Percentiles rank a stretch among this genome's conserved stretches.
These are phyloP conservation scores for Adansonia madagascariensis DNA, from an alignment of 441 rosid genomes.

Conservation along the genomic window DNA sequence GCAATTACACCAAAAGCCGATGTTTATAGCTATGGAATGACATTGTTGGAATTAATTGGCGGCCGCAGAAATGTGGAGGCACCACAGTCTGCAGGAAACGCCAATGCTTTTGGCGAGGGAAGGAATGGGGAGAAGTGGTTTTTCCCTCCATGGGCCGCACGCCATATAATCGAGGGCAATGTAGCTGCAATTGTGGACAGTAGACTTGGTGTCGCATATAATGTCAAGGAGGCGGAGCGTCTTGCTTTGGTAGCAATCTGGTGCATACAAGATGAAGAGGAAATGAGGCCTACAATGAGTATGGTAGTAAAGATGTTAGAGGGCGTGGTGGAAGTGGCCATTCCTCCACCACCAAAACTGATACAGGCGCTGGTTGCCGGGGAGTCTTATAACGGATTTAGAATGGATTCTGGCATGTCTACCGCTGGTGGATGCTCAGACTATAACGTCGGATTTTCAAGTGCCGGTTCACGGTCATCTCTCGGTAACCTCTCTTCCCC, in stretches of 20 bases:
- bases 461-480: conserved; percentile 55
- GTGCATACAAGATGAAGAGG: conserved; percentile 88
- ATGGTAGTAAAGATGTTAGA: conserved; percentile 83
- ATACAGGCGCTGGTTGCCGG: conserved; percentile 82
- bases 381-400: conserved; percentile 67
- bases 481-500: conserved; percentile 45
- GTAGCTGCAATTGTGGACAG: conserved; percentile 58
- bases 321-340: conserved; percentile 65
- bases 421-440: conserved; percentile 44
- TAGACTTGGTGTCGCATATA: conserved; percentile 55
- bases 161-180: conserved; percentile 67
- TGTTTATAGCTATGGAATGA: conserved; percentile 92
- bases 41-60: conserved; percentile 73
- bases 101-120: conserved; percentile 33
- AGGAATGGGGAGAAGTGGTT: conserved; percentile 63
- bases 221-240: conserved; percentile 63
- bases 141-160: conserved; percentile 89
- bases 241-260: conserved; percentile 71
- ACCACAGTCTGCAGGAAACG: conserved; percentile 42
- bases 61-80: conserved; percentile 79
- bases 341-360: conserved; percentile 77
- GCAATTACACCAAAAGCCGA: conserved; percentile 85
- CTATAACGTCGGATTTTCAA: conserved; percentile 45
- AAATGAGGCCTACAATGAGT: conserved; percentile 76
- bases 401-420: conserved; percentile 36